Conservation (phyloP, 306 rosid species). For the Cicer yamashitae region DNA sequence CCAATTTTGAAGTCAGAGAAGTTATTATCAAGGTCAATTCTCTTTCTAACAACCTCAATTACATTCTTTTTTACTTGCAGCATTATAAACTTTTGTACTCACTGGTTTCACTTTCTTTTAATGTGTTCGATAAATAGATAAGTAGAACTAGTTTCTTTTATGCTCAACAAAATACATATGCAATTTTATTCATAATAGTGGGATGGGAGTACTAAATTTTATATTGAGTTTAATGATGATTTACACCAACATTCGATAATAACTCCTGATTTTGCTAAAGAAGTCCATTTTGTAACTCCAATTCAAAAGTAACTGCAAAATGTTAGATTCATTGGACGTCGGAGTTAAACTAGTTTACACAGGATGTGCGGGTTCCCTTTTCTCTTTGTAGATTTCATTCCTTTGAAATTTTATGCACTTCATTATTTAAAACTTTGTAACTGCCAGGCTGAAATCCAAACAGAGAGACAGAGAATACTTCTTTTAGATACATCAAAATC, state of each 20-base stretch:
- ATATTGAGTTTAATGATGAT: background rate
- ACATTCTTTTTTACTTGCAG: background rate
- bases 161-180: background rate
- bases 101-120: background rate
- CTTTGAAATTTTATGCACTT: background rate
- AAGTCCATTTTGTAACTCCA: too few relatives aligned
- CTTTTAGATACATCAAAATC: constrained; percentile 89
- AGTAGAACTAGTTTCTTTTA: background rate
- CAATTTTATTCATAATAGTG: background rate
- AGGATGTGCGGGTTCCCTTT: too few relatives aligned
- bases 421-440: constrained; percentile 13
- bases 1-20: constrained; percentile 86
- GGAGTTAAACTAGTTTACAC: too few relatives aligned
- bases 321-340: too few relatives aligned
- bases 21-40: constrained; percentile 70
- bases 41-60: background rate
- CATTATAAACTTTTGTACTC: background rate
- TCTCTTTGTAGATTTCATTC: too few relatives aligned
- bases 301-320: too few relatives aligned
- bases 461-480: constrained; percentile 92
- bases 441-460: constrained; percentile 92
- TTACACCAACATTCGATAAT: too few relatives aligned
- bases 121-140: constrained; percentile 26
- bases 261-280: too few relatives aligned
- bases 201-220: background rate